Evolutionary conservation across 1,284 basidiomycete genomes (phyloP).

Genomic region (Leccinum huronense): DNA sequence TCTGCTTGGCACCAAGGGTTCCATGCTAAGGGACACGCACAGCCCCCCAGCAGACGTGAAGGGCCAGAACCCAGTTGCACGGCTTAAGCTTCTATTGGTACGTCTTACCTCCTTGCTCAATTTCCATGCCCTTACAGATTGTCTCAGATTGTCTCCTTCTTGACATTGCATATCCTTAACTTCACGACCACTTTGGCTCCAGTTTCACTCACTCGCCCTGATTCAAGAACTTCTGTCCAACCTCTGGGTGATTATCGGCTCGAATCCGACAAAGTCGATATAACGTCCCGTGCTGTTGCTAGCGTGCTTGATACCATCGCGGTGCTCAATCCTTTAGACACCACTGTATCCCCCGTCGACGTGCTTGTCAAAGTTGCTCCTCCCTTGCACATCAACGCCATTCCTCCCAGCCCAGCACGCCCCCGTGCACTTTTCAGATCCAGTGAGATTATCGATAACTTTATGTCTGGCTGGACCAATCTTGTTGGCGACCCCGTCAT

Average conservation of each 20-base stretch:
- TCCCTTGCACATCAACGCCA: constrained; percentile 59
- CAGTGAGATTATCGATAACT: constrained; percentile 64
- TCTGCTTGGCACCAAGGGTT: constrained; percentile 68
- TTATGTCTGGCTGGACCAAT: constrained; percentile 89
- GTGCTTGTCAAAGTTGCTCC: constrained; percentile 74
- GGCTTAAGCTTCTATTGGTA: constrained; percentile 88
- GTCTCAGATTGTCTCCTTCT: constrained; percentile 75
- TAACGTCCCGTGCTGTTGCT: constrained; percentile 57
- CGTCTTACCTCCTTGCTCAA: constrained; percentile 27
- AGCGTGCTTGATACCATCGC: constrained; percentile 61
- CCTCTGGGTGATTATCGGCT: constrained; percentile 30
- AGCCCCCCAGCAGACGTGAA: constrained; percentile 30
- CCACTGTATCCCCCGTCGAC: constrained; percentile 35
- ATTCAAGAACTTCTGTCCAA: constrained; percentile 27
- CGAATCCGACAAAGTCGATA: constrained; percentile 56
- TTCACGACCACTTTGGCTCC: constrained; percentile 90
- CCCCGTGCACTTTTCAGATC: constrained; percentile 30
- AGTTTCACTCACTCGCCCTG: constrained; percentile 29
- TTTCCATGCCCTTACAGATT: constrained; percentile 12
- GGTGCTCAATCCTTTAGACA: constrained; percentile 32
- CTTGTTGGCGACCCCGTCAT: constrained; percentile 38
- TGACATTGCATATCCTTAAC: constrained; percentile 88
- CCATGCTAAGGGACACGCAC: constrained; percentile 43
- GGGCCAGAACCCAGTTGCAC: constrained; percentile 70
- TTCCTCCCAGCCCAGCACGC: constrained; percentile 35